Conservation (phyloP, 352 stramenopile species). For the Thraustochytrium striatum region DNA sequence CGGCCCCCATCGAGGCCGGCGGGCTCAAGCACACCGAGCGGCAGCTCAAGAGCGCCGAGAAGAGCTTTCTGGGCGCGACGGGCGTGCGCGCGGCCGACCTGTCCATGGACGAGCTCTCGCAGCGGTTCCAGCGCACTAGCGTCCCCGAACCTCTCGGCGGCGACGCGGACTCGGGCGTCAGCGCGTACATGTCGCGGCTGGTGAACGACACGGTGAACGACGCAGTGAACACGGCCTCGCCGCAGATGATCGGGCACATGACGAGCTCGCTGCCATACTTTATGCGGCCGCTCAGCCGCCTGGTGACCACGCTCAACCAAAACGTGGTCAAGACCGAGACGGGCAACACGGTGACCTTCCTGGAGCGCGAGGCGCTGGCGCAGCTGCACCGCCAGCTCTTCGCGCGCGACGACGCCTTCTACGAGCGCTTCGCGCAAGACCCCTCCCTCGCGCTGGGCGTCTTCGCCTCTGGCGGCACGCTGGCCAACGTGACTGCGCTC, state of each 20-base stretch:
- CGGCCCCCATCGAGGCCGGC: neutral
- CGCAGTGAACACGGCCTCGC: constrained; percentile 24
- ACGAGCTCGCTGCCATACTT: constrained; percentile 31
- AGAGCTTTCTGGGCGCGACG: neutral
- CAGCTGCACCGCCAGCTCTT: constrained; percentile 39
- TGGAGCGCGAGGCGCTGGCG: constrained; percentile 41
- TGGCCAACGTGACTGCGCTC: constrained; percentile 35
- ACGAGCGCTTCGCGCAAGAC: constrained; percentile 7
- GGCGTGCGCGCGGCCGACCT: neutral
- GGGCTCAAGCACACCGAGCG: constrained; percentile 37
- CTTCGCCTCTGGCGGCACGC: constrained; percentile 31
- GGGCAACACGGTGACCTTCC: constrained; percentile 26
- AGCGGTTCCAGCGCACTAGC: neutral
- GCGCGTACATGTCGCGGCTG: constrained; percentile 2
- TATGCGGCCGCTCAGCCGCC: constrained; percentile 28
- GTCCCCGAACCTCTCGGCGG: constrained; percentile 4
- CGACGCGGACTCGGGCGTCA: constrained; percentile 18
- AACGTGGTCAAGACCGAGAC: constrained; percentile 45
- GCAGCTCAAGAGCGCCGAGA: constrained; percentile 34
- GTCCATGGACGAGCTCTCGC: constrained; percentile 17
- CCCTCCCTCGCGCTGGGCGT: constrained; percentile 25
- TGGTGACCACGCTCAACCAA: constrained; percentile 43
- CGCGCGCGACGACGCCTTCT: constrained; percentile 11
- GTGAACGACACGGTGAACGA: constrained; percentile 18
- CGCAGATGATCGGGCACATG: constrained; percentile 41